phyloP scores from a whole-genome alignment of 1,139 yeast species.

The Diutina ranongensis region DNA sequence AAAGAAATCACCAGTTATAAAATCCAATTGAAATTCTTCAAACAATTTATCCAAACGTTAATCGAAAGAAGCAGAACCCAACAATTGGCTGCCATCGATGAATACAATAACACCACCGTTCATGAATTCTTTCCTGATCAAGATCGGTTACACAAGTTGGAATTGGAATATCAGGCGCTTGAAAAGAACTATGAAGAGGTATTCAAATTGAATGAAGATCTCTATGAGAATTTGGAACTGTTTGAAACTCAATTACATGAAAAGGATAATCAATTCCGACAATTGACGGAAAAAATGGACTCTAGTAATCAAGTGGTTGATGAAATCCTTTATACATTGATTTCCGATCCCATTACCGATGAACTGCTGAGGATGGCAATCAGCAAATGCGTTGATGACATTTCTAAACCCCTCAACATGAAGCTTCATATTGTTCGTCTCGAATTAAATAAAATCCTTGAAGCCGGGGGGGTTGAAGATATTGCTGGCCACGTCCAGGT shows the following conservation, averaged over 20 bases:
- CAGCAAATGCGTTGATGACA: not conserved
- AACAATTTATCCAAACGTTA: conserved; percentile 28
- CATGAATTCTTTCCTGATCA: not conserved
- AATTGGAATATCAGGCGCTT: not conserved
- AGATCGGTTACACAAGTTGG: not conserved
- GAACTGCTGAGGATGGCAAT: not conserved
- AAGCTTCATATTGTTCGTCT: not conserved
- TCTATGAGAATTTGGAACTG: not conserved
- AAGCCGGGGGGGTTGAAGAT: not conserved
- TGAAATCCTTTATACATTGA: not conserved
- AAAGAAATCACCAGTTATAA: conserved; percentile 31
- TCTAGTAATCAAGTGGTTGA: not conserved
- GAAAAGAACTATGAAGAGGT: not conserved
- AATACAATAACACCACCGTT: not conserved
- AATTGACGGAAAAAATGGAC: not conserved
- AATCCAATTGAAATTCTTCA: conserved; percentile 31
- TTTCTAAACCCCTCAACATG: not conserved
- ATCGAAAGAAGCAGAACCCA: conserved; percentile 15
- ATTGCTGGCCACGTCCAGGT: conserved; percentile 1
- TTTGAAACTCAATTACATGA: not conserved
- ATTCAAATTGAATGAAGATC: conserved; percentile 1
- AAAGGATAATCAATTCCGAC: not conserved
- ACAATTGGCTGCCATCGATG: not conserved
- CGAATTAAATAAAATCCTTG: not conserved
- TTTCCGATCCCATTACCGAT: not conserved